These are phyloP conservation scores for Hirschfeldia incana DNA, from an alignment of 345 rosid genomes.

Conservation along the genomic window DNA sequence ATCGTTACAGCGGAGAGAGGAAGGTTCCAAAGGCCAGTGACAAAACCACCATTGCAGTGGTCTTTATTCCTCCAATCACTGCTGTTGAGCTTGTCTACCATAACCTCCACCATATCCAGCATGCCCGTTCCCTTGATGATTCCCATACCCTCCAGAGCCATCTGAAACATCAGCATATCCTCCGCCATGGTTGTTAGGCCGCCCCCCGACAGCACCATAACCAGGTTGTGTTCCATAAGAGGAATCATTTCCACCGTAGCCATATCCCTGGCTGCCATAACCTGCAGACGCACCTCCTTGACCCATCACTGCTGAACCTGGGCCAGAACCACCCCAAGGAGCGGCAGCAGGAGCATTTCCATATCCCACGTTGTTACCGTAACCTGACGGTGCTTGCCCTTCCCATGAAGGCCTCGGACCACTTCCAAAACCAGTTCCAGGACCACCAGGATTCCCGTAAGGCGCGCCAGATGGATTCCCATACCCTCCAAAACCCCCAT, in stretches of 20 bases:
- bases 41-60: conserved; percentile 27
- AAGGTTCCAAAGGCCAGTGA: conserved; percentile 24
- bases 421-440: conserved; percentile 71
- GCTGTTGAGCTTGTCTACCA: conserved; percentile 78
- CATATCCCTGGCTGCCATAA: conserved; percentile 82
- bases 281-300: conserved; percentile 75
- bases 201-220: conserved; percentile 77
- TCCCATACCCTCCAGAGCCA: conserved; percentile 68
- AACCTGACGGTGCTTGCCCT: conserved; percentile 74
- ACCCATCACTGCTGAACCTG: conserved; percentile 52
- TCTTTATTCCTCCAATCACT: conserved; percentile 48
- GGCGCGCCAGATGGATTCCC: conserved; percentile 67
- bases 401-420: conserved; percentile 92
- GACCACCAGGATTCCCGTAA: conserved; percentile 68
- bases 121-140: conserved; percentile 69
- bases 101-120: conserved; percentile 75
- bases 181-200: conserved; percentile 52
- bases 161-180: conserved; percentile 76
- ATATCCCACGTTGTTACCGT: conserved; percentile 78
- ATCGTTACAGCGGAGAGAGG: conserved; percentile 32
- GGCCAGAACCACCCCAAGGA: conserved; percentile 63
- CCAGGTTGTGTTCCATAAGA: conserved; percentile 67
- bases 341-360: conserved; percentile 67
- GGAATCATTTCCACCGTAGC: conserved; percentile 81
- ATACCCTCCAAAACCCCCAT: conserved; percentile 87